Evolutionary conservation across 1,139 yeast species (phyloP).

Genomic region (Saccharomyces pastorianus): DNA sequence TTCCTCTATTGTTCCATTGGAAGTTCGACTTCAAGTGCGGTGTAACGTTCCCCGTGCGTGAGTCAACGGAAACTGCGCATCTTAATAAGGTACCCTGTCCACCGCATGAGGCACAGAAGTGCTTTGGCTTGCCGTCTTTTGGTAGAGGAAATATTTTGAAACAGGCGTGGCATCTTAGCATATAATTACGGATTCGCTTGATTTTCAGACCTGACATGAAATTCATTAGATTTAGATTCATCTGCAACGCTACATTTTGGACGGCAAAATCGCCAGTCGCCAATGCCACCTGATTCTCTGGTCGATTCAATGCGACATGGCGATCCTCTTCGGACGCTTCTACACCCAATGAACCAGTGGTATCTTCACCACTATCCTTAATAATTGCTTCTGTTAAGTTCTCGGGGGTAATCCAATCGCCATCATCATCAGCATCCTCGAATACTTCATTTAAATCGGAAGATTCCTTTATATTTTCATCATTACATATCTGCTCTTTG

Average conservation of each 20-base stretch:
- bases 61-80: constrained; percentile 82
- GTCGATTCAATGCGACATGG: constrained; percentile 19
- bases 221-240: constrained; percentile 81
- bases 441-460: constrained; percentile 52
- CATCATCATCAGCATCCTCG: constrained; percentile 64
- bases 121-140: constrained; percentile 65
- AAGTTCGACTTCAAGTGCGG: constrained; percentile 90
- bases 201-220: constrained; percentile 78
- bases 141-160: constrained; percentile 74
- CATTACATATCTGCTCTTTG: constrained; percentile 9
- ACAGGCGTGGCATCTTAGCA: constrained; percentile 97
- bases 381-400: constrained; percentile 62
- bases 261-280: constrained; percentile 97
- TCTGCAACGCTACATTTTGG: constrained; percentile 88
- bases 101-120: constrained; percentile 86
- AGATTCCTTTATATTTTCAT: constrained; percentile 29
- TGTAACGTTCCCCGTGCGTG: constrained; percentile 68
- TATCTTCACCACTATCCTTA: constrained; percentile 51
- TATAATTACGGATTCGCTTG: constrained; percentile 77
- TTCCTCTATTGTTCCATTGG: constrained; percentile 91
- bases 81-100: constrained; percentile 87
- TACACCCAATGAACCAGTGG: constrained; percentile 34
- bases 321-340: constrained; percentile 19
- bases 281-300: constrained; percentile 60
- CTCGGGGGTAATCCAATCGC: constrained; percentile 93